These are phyloP conservation scores for Diaporthe sp. DNA, from an alignment of 2,329 filamentous ascomycete genomes.

Conservation along the genomic window DNA sequence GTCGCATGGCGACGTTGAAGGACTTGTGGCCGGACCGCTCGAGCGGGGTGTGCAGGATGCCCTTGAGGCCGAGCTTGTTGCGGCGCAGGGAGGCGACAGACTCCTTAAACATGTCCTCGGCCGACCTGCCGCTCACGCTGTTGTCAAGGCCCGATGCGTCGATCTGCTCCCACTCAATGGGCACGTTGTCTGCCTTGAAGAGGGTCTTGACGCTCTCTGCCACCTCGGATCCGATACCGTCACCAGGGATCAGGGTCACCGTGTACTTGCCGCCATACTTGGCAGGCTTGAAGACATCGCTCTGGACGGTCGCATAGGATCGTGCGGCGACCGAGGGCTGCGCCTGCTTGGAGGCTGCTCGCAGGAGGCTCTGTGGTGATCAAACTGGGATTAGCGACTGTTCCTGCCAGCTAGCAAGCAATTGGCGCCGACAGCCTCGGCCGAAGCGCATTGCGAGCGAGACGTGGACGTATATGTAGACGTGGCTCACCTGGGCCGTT, in stretches of 20 bases:
- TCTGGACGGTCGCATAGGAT: conserved; percentile 84
- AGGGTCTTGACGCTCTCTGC: conserved; percentile 97
- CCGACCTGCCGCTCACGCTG: conserved; percentile 75
- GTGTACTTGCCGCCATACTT: conserved; percentile 99
- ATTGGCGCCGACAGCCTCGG: conserved; percentile 10
- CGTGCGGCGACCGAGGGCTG: conserved; percentile 58
- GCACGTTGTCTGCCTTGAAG: conserved; percentile 98
- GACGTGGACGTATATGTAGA: neutral
- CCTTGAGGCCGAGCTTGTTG: conserved; percentile 99
- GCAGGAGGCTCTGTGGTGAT: conserved; percentile 62
- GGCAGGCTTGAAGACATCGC: conserved; percentile 98
- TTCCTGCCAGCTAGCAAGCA: conserved; percentile 14
- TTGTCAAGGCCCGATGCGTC: conserved; percentile 93
- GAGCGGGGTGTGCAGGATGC: conserved; percentile 97
- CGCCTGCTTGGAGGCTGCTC: conserved; percentile 60
- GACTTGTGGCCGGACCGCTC: conserved; percentile 97
- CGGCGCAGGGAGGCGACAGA: conserved; percentile 94
- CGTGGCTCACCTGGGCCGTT: conserved; percentile 67
- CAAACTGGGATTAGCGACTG: conserved; percentile 45
- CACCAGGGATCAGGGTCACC: conserved; percentile 97
- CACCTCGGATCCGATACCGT: conserved; percentile 97
- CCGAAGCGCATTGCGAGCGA: neutral
- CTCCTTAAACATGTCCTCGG: conserved; percentile 95
- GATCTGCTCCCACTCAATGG: conserved; percentile 97
- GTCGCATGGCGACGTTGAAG: conserved; percentile 99